Evolutionary conservation across 257 asterid species (phyloP), one percentile per base, ranked within the genome.

Genomic region (Penstemon eatonii): DNA sequence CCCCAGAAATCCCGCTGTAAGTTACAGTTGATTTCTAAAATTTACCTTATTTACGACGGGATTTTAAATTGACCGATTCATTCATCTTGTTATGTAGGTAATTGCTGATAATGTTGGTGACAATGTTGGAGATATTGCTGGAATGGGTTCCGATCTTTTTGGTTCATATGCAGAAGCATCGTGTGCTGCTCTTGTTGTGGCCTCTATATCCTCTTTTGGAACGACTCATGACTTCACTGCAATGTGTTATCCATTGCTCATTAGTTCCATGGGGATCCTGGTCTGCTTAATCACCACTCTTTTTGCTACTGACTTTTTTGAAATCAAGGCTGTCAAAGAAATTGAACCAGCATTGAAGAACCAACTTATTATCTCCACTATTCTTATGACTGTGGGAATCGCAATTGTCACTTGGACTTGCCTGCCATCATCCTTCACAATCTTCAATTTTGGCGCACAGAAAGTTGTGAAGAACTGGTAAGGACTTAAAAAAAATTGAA

Each of bases 61-160:
- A 6, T 51, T 49, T 58, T n/a, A 7, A 25, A 25, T 52, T 56
- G 15, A 74, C 39, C 1, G 66, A 8, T 71, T 55, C 58, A 42
- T 37, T 51, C 5, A 3, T 53, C 67, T 69, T 68, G 4, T 66
- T 73, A 56, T 73, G 72, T 87, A 89, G 96, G 96, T 92, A 82
- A 89, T 92, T 73, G 98, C 98, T 62, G 96, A 92, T 73, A 89
- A 92, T 51, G 96, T 91, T 66, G 97, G 97, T 60, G 97, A 91
- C 67, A 91, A 91, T 72, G 98, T 92, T 18, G 98, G 98, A 66
- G 98, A 92, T 78, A 92, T 92, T 80, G 98, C 96, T 71, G 98
- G 98, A 63, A 80, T 87, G 91, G 91, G 91, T 7, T 85, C 91
- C 56, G 91, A 85, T 68, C 89, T 85, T 58, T 85, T 85, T 25